A percentile compares a stretch with the other conserved stretches of the same genome.
phyloP scores from a whole-genome alignment of 768 basidiomycete genomes.

The Strobilomyces confusus region DNA sequence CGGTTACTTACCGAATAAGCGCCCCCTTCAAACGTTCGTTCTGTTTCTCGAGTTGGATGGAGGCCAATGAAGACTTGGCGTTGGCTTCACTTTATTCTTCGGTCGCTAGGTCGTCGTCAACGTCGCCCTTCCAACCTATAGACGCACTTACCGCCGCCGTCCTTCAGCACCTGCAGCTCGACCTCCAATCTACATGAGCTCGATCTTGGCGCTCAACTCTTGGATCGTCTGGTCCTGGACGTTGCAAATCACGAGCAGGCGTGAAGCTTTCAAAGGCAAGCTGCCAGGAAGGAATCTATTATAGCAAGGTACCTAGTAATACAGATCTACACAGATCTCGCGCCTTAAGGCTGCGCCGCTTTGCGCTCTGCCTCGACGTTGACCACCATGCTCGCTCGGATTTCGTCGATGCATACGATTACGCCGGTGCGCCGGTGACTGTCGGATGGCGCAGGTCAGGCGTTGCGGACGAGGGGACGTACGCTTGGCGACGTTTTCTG shows the following conservation, averaged over 20 bases:
- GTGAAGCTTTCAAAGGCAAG: too few species aligned
- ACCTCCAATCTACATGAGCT: constrained; percentile 88
- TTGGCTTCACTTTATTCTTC: constrained; percentile 31
- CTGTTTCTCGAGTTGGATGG: constrained; percentile 92
- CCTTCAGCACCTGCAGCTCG: constrained; percentile 76
- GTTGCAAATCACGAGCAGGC: too few species aligned
- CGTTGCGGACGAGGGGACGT: constrained; percentile 22
- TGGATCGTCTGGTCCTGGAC: constrained; percentile 90
- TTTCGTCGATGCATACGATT: constrained; percentile 74
- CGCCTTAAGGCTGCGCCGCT: constrained; percentile 79
- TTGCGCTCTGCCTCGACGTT: constrained; percentile 93
- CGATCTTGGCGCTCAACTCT: constrained; percentile 87
- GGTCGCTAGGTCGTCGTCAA: constrained; percentile 14
- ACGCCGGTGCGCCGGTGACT: constrained; percentile 80
- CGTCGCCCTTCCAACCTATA: not conserved
- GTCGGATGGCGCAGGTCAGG: constrained; percentile 1
- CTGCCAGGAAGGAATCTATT: too few species aligned
- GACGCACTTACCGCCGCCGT: constrained; percentile 37
- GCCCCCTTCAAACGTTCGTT: constrained; percentile 96
- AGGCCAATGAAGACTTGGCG: constrained; percentile 58
- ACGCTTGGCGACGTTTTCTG: constrained; percentile 80
- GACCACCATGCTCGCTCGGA: constrained; percentile 77
- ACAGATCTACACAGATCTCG: too few species aligned
- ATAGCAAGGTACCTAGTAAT: too few species aligned
- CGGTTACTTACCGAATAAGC: constrained; percentile 59